Conservation (phyloP, 805 yeast species). For the Candida germanica region DNA sequence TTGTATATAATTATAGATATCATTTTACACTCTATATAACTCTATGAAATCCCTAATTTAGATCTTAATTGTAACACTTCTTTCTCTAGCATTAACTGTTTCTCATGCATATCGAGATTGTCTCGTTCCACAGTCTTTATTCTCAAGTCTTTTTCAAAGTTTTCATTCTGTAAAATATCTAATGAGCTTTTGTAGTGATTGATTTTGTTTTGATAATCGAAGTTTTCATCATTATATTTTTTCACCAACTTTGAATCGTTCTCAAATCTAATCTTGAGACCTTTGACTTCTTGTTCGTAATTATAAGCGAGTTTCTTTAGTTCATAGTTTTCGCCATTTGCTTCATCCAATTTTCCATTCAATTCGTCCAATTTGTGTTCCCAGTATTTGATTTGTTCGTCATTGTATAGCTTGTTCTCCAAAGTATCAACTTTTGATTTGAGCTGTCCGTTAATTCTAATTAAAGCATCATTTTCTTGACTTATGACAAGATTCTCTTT, state of each 20-base stretch:
- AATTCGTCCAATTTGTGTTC: conserved; percentile 50
- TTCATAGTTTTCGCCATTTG: conserved; percentile 48
- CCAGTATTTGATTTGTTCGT: conserved; percentile 62
- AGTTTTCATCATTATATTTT: conserved; percentile 57
- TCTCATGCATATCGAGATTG: conserved; percentile 52
- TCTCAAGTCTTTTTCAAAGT: conserved; percentile 42
- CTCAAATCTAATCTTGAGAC: conserved; percentile 49
- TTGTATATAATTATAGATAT: conserved; percentile 1
- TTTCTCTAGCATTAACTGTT: conserved; percentile 48
- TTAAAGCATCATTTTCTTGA: conserved; percentile 67
- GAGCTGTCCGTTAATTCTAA: conserved; percentile 52
- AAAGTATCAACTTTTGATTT: conserved; percentile 41
- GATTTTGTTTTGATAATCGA: conserved; percentile 51
- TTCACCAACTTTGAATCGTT: conserved; percentile 50
- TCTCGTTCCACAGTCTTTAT: conserved; percentile 53
- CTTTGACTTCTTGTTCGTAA: conserved; percentile 53
- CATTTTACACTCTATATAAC: neutral
- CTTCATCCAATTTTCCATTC: conserved; percentile 47
- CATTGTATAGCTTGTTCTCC: conserved; percentile 47
- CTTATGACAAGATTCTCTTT: conserved; percentile 53
- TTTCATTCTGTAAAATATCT: conserved; percentile 38
- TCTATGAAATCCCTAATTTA: conserved; percentile 13
- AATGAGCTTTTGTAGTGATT: conserved; percentile 36
- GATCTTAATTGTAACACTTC: conserved; percentile 57
- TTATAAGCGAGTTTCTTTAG: conserved; percentile 48